phyloP scores from a whole-genome alignment of 441 rosid species.

The Caryocar brasiliense region DNA sequence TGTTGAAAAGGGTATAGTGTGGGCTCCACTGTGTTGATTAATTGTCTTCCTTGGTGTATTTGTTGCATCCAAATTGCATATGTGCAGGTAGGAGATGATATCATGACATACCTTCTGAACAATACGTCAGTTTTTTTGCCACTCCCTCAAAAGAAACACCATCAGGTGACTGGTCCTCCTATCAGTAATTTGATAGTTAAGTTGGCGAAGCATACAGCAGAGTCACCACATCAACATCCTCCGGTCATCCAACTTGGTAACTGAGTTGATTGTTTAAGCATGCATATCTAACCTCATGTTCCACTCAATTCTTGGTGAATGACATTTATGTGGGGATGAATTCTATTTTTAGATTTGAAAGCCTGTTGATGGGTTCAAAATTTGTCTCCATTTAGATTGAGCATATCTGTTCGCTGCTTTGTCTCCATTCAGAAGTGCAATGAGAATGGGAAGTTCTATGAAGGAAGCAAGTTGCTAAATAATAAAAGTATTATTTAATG shows the following conservation, averaged over 20 bases:
- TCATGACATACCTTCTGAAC: slow-evolving; percentile 63
- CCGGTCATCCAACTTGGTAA: slow-evolving; percentile 16
- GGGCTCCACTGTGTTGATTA: neutral
- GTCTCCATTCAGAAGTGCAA: too few species aligned
- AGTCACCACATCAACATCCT: slow-evolving; percentile 11
- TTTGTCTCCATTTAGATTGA: too few species aligned
- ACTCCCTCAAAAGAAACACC: slow-evolving; percentile 33
- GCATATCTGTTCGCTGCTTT: too few species aligned
- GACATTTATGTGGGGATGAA: too few species aligned
- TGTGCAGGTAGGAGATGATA: slow-evolving; percentile 60
- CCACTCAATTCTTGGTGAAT: too few species aligned
- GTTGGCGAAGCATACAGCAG: slow-evolving; percentile 10
- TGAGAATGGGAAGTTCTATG: too few species aligned
- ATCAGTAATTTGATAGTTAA: slow-evolving; percentile 21
- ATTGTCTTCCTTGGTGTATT: neutral
- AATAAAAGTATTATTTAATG: too few species aligned
- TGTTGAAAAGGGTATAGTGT: slow-evolving; percentile 52
- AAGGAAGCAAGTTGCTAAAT: too few species aligned
- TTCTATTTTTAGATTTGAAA: too few species aligned
- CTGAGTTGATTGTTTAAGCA: too few species aligned
- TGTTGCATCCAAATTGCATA: neutral
- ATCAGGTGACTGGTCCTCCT: slow-evolving; percentile 76
- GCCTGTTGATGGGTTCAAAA: too few species aligned
- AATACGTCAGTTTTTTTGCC: slow-evolving; percentile 59
- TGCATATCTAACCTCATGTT: too few species aligned